Base-by-base conservation (phyloP, 2,329 filamentous ascomycete genomes). In the Colletotrichum falcatum region DNA sequence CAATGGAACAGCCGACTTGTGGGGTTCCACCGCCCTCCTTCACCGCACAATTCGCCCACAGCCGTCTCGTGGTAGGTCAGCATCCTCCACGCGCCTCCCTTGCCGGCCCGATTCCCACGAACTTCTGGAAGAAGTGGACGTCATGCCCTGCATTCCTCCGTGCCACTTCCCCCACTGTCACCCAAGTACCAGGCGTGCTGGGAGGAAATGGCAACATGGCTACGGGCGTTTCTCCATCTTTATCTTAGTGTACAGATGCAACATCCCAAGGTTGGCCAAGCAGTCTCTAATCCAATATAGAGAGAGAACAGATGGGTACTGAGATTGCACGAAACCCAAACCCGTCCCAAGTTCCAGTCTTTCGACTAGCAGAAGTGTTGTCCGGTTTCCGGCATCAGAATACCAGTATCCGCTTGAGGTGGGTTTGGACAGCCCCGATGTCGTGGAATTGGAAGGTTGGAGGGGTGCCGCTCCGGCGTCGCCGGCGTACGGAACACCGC, bases 51-150 rank as follows among this genome's bases (percentile, higher is more conserved):
- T 33, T 48, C 49, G 39, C 37, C 37, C 58, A 37, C 30, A 16
- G 18, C 37, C 53, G 54, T 30, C 42, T 28, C 46, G 48, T 71
- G 65, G 65, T 70, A 69, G 69, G 54, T 44, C 46, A 60, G 55
- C 60, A 42, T n/a, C 63, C 65, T 70, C 60, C 60, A 65, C 59
- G 35, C 65, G 59, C 56, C 54, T 70, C 54, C 54, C 54, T 70
- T 65, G 33, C 65, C 69, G 69, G 69, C 54, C 69, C 69, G 65
- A 71, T 61, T 71, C 60, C 60, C 37, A 61, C 54, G 60, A 71
- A 65, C 61, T 69, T 71, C 69, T 69, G 69, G 66, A 64, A 70
- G 46, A 65, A 55, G 61, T 35, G 37, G 49, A 70, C 65, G 66
- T 69, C 69, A 70, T 71, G 54, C 48, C 42, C 66, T 70, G 66